These are phyloP conservation scores for Aureobasidium subglaciale DNA, from an alignment of 2,329 filamentous ascomycete species.

Conservation along the genomic window DNA sequence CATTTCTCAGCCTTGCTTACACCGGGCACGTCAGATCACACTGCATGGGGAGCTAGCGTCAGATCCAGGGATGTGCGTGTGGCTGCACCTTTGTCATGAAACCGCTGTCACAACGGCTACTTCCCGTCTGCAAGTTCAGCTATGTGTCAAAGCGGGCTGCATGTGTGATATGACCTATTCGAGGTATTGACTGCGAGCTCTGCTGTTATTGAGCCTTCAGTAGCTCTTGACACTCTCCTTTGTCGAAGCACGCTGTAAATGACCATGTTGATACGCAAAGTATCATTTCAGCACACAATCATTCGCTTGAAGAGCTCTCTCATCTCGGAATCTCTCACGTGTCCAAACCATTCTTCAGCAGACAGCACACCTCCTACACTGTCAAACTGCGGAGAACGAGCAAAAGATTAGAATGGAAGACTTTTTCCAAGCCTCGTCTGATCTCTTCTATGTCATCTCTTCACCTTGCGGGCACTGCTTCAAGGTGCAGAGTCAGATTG, in stretches of 20 bases:
- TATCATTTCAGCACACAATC: neutral
- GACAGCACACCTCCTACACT: no score
- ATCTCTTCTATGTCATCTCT: no score
- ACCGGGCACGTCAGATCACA: slow-evolving; percentile 7
- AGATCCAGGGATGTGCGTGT: neutral
- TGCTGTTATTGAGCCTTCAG: neutral
- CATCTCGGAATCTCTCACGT: no score
- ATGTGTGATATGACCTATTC: neutral
- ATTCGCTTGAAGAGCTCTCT: neutral
- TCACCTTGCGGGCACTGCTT: no score
- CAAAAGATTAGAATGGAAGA: no score
- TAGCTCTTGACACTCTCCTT: neutral
- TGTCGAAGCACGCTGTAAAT: no score
- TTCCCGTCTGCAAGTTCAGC: neutral
- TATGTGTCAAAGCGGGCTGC: neutral
- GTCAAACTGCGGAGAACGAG: no score
- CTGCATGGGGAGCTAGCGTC: neutral
- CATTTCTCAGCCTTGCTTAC: slow-evolving; percentile 7
- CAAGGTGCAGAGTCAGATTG: no score
- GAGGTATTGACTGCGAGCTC: neutral
- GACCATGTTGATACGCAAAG: neutral
- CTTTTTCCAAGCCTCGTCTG: no score
- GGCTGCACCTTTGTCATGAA: neutral
- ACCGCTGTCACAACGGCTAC: neutral
- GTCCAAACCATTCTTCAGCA: no score